Base-by-base conservation (phyloP, 2,329 filamentous ascomycete genomes). In the Pseudogymnoascus sp. region DNA sequence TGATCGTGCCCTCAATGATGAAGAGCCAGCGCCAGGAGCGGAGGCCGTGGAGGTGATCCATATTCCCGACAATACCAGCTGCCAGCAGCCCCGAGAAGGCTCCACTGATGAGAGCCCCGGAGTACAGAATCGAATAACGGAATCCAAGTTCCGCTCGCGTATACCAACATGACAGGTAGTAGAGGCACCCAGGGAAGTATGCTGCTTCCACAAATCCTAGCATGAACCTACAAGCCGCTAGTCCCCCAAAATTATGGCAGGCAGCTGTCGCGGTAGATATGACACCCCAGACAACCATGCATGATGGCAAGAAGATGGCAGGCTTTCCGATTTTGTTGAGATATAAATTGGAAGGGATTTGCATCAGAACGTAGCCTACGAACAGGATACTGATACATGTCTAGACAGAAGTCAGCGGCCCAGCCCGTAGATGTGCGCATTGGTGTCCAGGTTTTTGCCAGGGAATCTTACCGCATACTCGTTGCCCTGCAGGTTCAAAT, bases 1-100 rank as follows among this genome's bases (percentile, higher is more conserved):
- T 90, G 64, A 88, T 79, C 15, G 80, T 77, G 23, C 88, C 88
- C 72, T 91, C 88, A 40, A 90, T 85, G 62, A 91, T 85, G 75
- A 89, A 89, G 0, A 89, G 76, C 82, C 83, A 87, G 11, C 85
- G 78, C 87, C 82, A 91, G 3, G 85, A 85, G 2, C 78, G 75
- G 2, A 87, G 75, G 0, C 86, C 87, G 7, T 74, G 75, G 0
- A 75, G 74, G 1, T 83, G 80, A 64, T 88, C 80, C 78, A 92
- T 82, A 60, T 87, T 83, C n/a, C 78, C 76, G 0, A 83, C 85
- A 62, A 92, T 89, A 6, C 88, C 85, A 0, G 83, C 83, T 1
- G 83, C 80, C 38, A 88, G 82, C 7, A 87, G 74, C 1, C 87
- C 88, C 0, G 87, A 88, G 69, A 91, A 91, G 1, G 88, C 88